These are phyloP conservation scores for Yamadazyma philogaea DNA, from an alignment of 805 yeast species.

Conservation along the genomic window DNA sequence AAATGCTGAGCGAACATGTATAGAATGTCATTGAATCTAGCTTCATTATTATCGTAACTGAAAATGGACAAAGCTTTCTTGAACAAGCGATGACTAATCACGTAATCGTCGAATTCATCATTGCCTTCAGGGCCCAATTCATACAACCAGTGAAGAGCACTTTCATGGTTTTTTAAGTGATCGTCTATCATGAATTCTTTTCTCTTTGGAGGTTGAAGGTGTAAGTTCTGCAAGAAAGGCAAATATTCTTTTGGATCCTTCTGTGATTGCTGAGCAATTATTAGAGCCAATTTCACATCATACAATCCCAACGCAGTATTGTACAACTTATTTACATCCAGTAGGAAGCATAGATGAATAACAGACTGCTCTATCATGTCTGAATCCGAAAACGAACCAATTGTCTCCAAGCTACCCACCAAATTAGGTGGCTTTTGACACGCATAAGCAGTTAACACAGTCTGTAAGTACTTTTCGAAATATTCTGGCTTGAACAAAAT, in stretches of 20 bases:
- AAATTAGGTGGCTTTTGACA: constrained; percentile 87
- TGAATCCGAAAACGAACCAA: constrained; percentile 49
- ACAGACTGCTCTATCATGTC: constrained; percentile 55
- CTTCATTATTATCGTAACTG: constrained; percentile 43
- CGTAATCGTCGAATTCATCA: constrained; percentile 65
- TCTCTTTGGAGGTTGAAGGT: constrained; percentile 62
- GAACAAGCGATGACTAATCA: constrained; percentile 67
- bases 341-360: constrained; percentile 83
- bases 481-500: constrained; percentile 53
- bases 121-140: constrained; percentile 39
- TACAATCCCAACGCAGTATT: constrained; percentile 77
- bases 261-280: constrained; percentile 93
- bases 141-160: constrained; percentile 66
- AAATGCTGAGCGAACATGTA: constrained; percentile 61
- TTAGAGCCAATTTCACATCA: constrained; percentile 73
- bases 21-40: constrained; percentile 54
- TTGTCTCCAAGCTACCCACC: constrained; percentile 64
- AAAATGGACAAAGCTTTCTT: constrained; percentile 63
- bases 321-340: constrained; percentile 83
- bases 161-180: constrained; percentile 59
- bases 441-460: constrained; percentile 87
- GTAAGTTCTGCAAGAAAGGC: constrained; percentile 82
- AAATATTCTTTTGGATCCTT: constrained; percentile 96
- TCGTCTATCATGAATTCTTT: constrained; percentile 78
- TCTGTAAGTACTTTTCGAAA: constrained; percentile 60